Base-by-base conservation (phyloP, 257 asterid species). In the Marsdenia floribunda region DNA sequence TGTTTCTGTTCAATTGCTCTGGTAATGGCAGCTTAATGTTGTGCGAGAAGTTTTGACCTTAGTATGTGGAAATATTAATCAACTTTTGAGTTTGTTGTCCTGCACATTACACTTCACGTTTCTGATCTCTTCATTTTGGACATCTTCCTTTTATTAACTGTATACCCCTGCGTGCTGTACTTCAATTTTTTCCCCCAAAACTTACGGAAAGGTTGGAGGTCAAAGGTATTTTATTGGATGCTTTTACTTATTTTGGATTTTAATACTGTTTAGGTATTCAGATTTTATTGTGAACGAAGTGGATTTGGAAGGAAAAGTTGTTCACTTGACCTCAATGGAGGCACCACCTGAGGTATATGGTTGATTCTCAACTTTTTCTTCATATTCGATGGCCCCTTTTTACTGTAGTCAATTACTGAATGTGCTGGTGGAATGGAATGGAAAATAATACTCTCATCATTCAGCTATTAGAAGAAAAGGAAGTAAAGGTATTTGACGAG, bases 261-360 rank as follows among this genome's bases (percentile, higher is more conserved):
- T 26, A 15, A 46, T 29, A 24, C 29, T 74, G 71, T 75, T 29
- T 76, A 94, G 99, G 85, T 94, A 92, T 80, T 92, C 97, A 0
- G 98, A 94, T 88, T 94, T 94, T 74, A 92, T 94, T 71, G 99
- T 94, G 59, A 94, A 94, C 73, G 99, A 94, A 87, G 98, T 94
- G 68, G 97, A 78, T 81, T 79, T 90, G 85, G 97, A 86, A 79
- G 99, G 96, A 58, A 86, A 83, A 71, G 88, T 90, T 79, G 97
- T 89, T 74, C 97, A 85, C 74, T 83, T 94, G 80, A 94, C 93
- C 60, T 84, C 88, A 22, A 75, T 92, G 84, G 96, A 87, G 63
- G 86, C 87, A 81, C 93, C 96, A 61, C 59, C 72, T 44, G 97
- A 94, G 96, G 96, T 92, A 68, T 42, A 77, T 78, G 49, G 49